Evolutionary conservation across 129 eudicot species (phyloP).

Genomic region (Mikania micrantha): DNA sequence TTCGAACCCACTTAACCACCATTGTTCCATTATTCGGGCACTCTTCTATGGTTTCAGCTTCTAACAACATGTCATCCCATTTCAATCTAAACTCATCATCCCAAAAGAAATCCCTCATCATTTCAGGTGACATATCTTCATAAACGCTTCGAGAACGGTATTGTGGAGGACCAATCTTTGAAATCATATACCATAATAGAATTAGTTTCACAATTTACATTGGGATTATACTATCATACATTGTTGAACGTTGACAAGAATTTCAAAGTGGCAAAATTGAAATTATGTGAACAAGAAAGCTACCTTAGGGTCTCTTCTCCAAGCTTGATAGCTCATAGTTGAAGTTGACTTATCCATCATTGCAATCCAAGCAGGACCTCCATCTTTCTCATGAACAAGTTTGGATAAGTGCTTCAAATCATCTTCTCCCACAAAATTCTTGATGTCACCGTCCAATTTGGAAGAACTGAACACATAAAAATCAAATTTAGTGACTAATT

Average conservation of each 20-base stretch:
- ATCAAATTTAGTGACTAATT: neutral
- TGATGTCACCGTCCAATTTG: slow-evolving; percentile 25
- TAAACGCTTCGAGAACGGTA: slow-evolving; percentile 68
- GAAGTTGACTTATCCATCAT: slow-evolving; percentile 84
- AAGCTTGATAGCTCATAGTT: slow-evolving; percentile 79
- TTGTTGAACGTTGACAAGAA: no score
- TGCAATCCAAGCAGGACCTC: slow-evolving; percentile 73
- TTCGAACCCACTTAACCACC: slow-evolving; percentile 91
- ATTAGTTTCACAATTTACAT: neutral
- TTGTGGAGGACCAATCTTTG: slow-evolving; percentile 85
- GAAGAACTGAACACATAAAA: slow-evolving; percentile 40
- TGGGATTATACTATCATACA: neutral
- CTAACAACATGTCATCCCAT: slow-evolving; percentile 86
- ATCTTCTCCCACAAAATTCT: slow-evolving; percentile 34
- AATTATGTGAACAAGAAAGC: neutral
- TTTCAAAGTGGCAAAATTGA: neutral
- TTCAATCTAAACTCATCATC: slow-evolving; percentile 76
- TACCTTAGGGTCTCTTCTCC: slow-evolving; percentile 94
- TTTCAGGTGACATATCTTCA: slow-evolving; percentile 75
- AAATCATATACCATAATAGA: slow-evolving; percentile 5
- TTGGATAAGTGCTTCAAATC: slow-evolving; percentile 54
- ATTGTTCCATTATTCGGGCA: slow-evolving; percentile 75
- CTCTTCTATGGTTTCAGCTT: slow-evolving; percentile 67
- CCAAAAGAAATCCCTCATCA: slow-evolving; percentile 92
- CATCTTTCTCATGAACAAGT: slow-evolving; percentile 68